phyloP scores from a whole-genome alignment of 345 rosid genomes.

The Moringa oleifera region DNA sequence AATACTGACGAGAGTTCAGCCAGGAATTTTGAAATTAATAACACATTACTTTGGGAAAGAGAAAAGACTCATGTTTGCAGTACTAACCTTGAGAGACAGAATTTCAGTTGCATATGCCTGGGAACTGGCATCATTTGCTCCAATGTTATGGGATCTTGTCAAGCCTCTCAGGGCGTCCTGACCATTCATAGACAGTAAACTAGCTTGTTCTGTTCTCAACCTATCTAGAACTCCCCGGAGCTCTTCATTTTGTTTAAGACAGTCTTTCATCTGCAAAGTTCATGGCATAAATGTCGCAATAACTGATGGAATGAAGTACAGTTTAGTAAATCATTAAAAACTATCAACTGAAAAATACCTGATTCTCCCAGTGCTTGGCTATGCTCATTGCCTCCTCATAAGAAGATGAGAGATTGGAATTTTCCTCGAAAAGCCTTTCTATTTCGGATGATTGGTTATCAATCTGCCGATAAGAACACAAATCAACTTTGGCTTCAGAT shows the following conservation, averaged over 20 bases:
- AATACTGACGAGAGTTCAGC: background rate
- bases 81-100: conserved; percentile 65
- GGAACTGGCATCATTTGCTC: conserved; percentile 27
- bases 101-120: conserved; percentile 39
- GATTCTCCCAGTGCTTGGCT: conserved; percentile 82
- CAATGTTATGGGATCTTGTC: conserved; percentile 24
- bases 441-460: conserved; percentile 96
- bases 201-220: conserved; percentile 71
- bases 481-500: conserved; percentile 9
- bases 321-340: background rate
- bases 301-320: no score
- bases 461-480: conserved; percentile 43
- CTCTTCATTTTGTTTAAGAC: conserved; percentile 83
- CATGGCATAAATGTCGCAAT: conserved; percentile 1
- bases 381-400: conserved; percentile 60
- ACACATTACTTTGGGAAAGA: no score
- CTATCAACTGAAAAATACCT: conserved; percentile 23
- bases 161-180: conserved; percentile 20
- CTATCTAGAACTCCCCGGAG: conserved; percentile 59
- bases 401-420: conserved; percentile 59
- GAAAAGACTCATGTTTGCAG: background rate
- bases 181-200: conserved; percentile 19
- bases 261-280: conserved; percentile 65
- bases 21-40: background rate
- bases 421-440: conserved; percentile 90